Evolutionary conservation across 306 rosid species (phyloP), one percentile per base, ranked within the genome.

Genomic region (Notholithocarpus densiflorus): DNA sequence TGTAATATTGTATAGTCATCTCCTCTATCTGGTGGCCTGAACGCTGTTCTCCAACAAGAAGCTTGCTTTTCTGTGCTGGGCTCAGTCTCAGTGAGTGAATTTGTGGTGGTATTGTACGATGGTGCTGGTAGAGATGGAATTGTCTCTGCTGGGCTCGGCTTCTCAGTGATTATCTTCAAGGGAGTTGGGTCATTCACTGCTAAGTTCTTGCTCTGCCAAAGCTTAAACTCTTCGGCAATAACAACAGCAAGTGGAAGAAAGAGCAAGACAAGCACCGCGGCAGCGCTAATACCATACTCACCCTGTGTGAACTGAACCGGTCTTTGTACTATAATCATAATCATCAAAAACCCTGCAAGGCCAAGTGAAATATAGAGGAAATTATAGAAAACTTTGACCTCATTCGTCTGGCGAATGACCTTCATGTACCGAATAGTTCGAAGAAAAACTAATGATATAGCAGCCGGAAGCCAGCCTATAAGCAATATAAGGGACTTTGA

Each of bases 381-480:
- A 5, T 84, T 89, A 52, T 74, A 89, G 71, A 89, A 89, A 65
- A 89, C 86, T 13, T 29, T 74, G 85, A 84, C 55, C 55, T 89
- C 92, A 29, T 87, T 89, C 6, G 78, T 55, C 12, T 65, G 86
- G 4, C 75, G 84, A 19, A 81, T 54, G 23, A 79, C 86, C 75
- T 83, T 89, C 77, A 81, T 65, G 78, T 80, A 70, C 77, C 92
- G 82, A 76, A 89, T 83, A 1, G 89, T 89, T 15, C 83, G 56
- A 14, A 89, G 75, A 68, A 82, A 89, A 17, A 52, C 80, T 19
- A 89, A 77, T 1, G 89, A 89, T n/a, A 89, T 71, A 6, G 78
- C 87, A 13, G 92, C 78, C 0, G 92, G 92, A 10, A 89, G 87
- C 90, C 89, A 89, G 17, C 85, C 92, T 4, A 89, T 87, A 7